Percentiles rank a stretch among this genome's conserved stretches.
phyloP scores from a whole-genome alignment of 2,329 filamentous ascomycete species.

The Cyclaneusma minus region DNA sequence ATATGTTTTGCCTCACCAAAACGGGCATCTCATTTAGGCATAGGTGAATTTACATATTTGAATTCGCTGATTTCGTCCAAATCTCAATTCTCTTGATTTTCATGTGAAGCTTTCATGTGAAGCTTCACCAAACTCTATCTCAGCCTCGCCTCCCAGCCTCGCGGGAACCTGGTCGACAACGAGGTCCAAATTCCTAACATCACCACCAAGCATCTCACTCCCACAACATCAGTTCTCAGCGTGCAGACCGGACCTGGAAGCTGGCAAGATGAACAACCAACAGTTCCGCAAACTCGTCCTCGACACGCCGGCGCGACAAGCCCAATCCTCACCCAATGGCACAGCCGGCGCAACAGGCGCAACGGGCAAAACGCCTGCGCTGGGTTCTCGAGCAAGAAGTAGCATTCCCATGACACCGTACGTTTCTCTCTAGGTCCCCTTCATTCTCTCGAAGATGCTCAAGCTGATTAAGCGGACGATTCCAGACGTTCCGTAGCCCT shows the following conservation, averaged over 20 bases:
- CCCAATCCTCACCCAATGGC: slow-evolving; percentile 22
- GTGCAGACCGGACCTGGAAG: no score
- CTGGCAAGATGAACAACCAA: slow-evolving; percentile 99
- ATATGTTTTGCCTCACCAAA: no score
- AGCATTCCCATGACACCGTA: slow-evolving; percentile 93
- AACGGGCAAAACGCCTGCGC: slow-evolving; percentile 30
- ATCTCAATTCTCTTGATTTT: no score
- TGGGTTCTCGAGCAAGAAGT: slow-evolving; percentile 64
- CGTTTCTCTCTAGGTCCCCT: slow-evolving; percentile 22
- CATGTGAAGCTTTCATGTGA: no score
- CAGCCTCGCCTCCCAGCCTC: not conserved
- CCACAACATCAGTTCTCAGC: not conserved
- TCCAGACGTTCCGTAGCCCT: slow-evolving; percentile 8
- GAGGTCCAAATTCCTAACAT: no score
- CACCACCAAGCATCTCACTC: slow-evolving; percentile 1
- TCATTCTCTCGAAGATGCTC: slow-evolving; percentile 2
- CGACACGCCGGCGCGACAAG: slow-evolving; percentile 27
- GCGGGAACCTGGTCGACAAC: no score
- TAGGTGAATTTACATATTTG: no score
- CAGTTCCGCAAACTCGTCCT: slow-evolving; percentile 76
- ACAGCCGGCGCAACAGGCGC: slow-evolving; percentile 10
- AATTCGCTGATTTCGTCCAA: no score
- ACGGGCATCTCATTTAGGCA: no score
- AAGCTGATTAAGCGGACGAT: slow-evolving; percentile 5
- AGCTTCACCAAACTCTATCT: no score